phyloP scores from a whole-genome alignment of 75 land plant genomes.

The Pinus taeda region DNA sequence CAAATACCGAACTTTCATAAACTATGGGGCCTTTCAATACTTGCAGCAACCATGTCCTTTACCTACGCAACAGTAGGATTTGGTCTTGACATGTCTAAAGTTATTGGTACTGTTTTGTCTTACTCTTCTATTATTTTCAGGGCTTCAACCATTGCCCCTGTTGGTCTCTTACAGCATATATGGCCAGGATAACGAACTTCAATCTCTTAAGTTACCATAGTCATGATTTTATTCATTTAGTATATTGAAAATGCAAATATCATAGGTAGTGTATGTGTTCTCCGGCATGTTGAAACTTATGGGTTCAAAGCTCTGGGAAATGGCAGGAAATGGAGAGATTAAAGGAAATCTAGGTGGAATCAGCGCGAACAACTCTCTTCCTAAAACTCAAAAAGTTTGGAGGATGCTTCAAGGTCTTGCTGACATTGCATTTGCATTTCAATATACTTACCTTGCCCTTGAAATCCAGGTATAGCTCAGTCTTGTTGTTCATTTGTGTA shows the following conservation, averaged over 20 bases:
- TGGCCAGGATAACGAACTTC: not conserved
- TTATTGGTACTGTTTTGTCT: slow-evolving; percentile 7
- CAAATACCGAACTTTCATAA: slow-evolving; percentile 82
- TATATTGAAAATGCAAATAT: too few relatives aligned
- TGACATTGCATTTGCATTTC: slow-evolving; percentile 40
- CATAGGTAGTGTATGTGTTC: not conserved
- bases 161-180: not conserved
- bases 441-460: slow-evolving; percentile 31
- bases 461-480: slow-evolving; percentile 28
- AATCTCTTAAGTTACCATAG: not conserved
- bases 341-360: slow-evolving; percentile 5
- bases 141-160: not conserved
- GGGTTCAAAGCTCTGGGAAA: not conserved
- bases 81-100: slow-evolving; percentile 68
- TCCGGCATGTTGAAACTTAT: not conserved
- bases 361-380: not conserved
- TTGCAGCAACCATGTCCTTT: slow-evolving; percentile 29
- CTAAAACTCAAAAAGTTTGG: slow-evolving; percentile 19
- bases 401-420: slow-evolving; percentile 28
- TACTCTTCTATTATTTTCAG: not conserved
- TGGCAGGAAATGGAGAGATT: slow-evolving; percentile 6
- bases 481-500: not conserved
- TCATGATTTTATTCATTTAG: not conserved
- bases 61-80: slow-evolving; percentile 54
- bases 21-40: slow-evolving; percentile 68